Percentiles rank a stretch among this genome's conserved stretches.
These are phyloP conservation scores for Lentinula novae-zelandiae DNA, from an alignment of 1,284 basidiomycete species.

Conservation along the genomic window DNA sequence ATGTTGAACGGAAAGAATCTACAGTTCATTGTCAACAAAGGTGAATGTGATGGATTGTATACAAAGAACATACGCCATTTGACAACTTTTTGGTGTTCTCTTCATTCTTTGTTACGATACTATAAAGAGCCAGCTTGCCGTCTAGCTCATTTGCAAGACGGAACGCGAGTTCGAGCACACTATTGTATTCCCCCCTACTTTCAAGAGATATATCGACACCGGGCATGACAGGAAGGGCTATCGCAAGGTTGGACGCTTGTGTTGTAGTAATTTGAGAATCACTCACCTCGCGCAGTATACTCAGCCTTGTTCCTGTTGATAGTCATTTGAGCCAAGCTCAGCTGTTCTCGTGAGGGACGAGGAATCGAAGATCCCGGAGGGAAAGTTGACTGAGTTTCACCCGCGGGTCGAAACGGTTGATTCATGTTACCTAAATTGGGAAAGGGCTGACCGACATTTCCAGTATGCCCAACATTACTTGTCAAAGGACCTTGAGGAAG, in stretches of 20 bases:
- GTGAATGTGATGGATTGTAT: slow-evolving; percentile 14
- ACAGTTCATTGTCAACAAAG: slow-evolving; percentile 9
- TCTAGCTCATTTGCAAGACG: slow-evolving; percentile 45
- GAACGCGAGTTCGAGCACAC: slow-evolving; percentile 43
- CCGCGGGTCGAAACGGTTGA: not conserved
- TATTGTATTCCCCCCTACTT: slow-evolving; percentile 48
- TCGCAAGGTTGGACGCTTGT: slow-evolving; percentile 11
- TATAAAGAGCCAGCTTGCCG: slow-evolving; percentile 43
- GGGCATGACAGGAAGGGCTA: slow-evolving; percentile 27
- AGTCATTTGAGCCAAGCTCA: slow-evolving; percentile 15
- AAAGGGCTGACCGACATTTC: not conserved
- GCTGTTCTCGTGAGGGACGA: slow-evolving; percentile 17
- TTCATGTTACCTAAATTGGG: not conserved
- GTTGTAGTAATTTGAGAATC: slow-evolving; percentile 13
- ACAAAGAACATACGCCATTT: slow-evolving; percentile 45
- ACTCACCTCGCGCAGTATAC: slow-evolving; percentile 26
- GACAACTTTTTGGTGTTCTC: slow-evolving; percentile 44
- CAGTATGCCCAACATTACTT: not conserved
- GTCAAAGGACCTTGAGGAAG: not conserved
- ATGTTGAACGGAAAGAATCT: slow-evolving; percentile 49
- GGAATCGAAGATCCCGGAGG: slow-evolving; percentile 2
- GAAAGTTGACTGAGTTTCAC: not conserved
- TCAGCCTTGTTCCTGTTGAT: slow-evolving; percentile 15
- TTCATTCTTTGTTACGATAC: slow-evolving; percentile 41
- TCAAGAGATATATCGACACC: slow-evolving; percentile 42